Base-by-base conservation (phyloP, 2,329 filamentous ascomycete species). In the Dactylellina leptospora region DNA sequence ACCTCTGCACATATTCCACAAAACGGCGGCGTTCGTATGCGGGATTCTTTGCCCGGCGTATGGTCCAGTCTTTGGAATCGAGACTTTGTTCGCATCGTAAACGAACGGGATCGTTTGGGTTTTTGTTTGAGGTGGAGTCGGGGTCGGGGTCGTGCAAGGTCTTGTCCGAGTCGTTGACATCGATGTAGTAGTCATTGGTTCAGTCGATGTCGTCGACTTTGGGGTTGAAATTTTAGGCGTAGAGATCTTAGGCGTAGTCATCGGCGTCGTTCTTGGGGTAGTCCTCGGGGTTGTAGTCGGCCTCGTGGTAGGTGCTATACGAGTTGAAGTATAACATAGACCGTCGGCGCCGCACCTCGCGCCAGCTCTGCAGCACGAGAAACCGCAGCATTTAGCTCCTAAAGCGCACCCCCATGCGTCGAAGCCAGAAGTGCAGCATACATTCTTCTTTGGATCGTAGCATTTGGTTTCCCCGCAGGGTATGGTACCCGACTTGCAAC, bases 1-100 rank as follows among this genome's bases (percentile, higher is more conserved):
- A 25, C 55, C 55, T 3, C 44, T 27, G 30, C 55, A 59, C 42
- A 59, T 59, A 11, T 59, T 59, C 55, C 55, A 59, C 4, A 59
- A 22, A 18, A 59, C 30, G n/a, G 55, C 55, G n/a, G 11, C 30
- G 30, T 59, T 59, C 18, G 55, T 59, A 20, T 59, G 55, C 5
- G 42, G 30, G 42, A 59, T 50, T 27, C 42, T 36, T 27, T 59
- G 42, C 27, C 55, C 55, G n/a, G 42, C 25, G 42, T 59, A 59
- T 1, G 42, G 55, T 2, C 55, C 55, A 16, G 28, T 13, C n/a
- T 59, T 59, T 3, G 55, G 55, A 30, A 59, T 59, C 4, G 55
- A 48, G 36, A 59, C 55, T 25, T 47, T 45, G 28, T 59, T 20
- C 3, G 55, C 33, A n/a, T 59, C 55, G 13, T 59, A 59, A 6